These are phyloP conservation scores for Coniochaeta prunicola DNA, from an alignment of 2,329 filamentous ascomycete genomes.

Conservation along the genomic window DNA sequence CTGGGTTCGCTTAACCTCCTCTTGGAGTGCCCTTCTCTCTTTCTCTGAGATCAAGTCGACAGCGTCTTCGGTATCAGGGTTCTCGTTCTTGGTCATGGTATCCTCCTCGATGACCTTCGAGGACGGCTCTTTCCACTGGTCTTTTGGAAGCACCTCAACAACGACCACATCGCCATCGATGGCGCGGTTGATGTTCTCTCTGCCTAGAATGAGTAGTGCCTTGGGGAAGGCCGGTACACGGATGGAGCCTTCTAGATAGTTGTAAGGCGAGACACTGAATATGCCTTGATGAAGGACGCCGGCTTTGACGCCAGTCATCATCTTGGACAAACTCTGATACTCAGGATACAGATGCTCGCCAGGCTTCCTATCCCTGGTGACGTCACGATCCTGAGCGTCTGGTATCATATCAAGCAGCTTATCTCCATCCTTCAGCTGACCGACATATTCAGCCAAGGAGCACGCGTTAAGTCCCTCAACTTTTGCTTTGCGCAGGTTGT, in stretches of 20 bases:
- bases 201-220: constrained; percentile 76
- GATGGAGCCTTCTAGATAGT: constrained; percentile 91
- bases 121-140: constrained; percentile 95
- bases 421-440: constrained; percentile 74
- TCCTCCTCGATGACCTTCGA: constrained; percentile 96
- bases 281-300: constrained; percentile 88
- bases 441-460: constrained; percentile 72
- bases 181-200: constrained; percentile 93
- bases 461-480: constrained; percentile 64
- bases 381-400: constrained; percentile 62
- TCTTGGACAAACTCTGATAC: constrained; percentile 80
- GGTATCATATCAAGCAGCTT: constrained; percentile 89
- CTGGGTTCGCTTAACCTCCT: constrained; percentile 83
- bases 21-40: constrained; percentile 79
- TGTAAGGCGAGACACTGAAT: constrained; percentile 96
- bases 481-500: constrained; percentile 77
- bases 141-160: constrained; percentile 84
- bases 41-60: constrained; percentile 77
- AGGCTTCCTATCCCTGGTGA: constrained; percentile 56
- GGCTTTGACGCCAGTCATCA: constrained; percentile 88
- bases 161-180: constrained; percentile 90
- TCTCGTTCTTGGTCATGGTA: constrained; percentile 84
- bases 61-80: constrained; percentile 74
- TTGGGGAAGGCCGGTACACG: constrained; percentile 87
- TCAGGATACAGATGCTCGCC: constrained; percentile 76